Base-by-base conservation (phyloP, 2,329 filamentous ascomycete species). In the Mycocentrospora acerina region DNA sequence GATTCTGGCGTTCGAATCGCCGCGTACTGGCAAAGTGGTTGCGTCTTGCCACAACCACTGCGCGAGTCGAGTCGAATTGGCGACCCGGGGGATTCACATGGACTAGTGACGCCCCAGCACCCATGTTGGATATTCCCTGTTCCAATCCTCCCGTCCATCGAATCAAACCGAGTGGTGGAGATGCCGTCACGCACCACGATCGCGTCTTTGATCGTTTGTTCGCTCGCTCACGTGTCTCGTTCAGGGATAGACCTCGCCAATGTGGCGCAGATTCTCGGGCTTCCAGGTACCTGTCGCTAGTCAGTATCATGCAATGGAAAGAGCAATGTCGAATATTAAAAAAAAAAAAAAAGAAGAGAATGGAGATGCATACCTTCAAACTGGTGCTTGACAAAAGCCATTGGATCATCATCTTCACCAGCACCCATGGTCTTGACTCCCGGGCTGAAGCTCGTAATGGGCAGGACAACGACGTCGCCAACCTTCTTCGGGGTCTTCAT, bases 351-450 rank as follows among this genome's bases (percentile, higher is more conserved):
- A 32, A 16, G 30, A 32, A 35, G 26, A 29, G n/a, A 25, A 27
- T n/a, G 24, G 24, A 32, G 17, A 29, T 34, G 67, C 78, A 53
- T 73, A 94, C 91, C 93, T 75, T 95, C 88, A 67, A 98, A 98
- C 38, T 90, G 84, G 71, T 98, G 93, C 71, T 93, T 90, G 45
- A 98, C 93, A 74, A 95, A 97, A 2, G 93, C 93, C 88, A 95
- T 91, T 1, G 90, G 89, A 64, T 97, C 86, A 53, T 96, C 89
- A 28, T 83, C 78, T 47, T 94, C 90, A 59, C 85, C 84, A 30
- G 93, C 87, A 10, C 87, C 88, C 90, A 96, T 97, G 65, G 95
- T 90, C 55, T 83, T 80, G 29, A 97, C 89, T 17, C 93, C 93
- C 1, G 93, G 93, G 58, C 90, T 95, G 74, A 98, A 98, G 68